Percentiles rank a stretch among this genome's conserved stretches.
phyloP scores from a whole-genome alignment of 371 early-diverging fungal genomes.

The Apophysomyces sp. region DNA sequence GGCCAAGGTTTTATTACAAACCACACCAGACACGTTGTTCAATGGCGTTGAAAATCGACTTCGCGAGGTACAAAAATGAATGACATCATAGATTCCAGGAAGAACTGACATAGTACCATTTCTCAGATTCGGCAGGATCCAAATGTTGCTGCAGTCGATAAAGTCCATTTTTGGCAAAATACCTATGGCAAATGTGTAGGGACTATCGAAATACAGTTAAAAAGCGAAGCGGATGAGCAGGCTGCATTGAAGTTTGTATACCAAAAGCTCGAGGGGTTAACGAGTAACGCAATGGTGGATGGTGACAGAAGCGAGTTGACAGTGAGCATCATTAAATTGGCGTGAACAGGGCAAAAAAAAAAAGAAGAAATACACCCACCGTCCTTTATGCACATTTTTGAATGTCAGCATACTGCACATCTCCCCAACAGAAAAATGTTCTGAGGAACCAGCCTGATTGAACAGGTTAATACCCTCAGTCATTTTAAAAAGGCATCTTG shows the following conservation, averaged over 20 bases:
- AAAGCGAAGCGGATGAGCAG: conserved; percentile 58
- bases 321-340: conserved; percentile 39
- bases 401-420: too few relatives aligned
- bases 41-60: conserved; percentile 39
- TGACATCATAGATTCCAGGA: background rate
- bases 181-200: conserved; percentile 61
- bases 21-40: conserved; percentile 34
- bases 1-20: conserved; percentile 42
- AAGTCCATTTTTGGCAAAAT: conserved; percentile 67
- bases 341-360: conserved; percentile 4
- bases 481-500: too few relatives aligned
- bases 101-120: background rate
- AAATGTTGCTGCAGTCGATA: conserved; percentile 43
- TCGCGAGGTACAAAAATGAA: conserved; percentile 27
- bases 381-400: background rate
- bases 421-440: too few relatives aligned
- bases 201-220: conserved; percentile 49
- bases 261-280: conserved; percentile 50
- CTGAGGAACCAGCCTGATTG: too few relatives aligned
- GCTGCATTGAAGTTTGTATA: conserved; percentile 48
- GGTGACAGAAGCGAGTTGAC: conserved; percentile 50
- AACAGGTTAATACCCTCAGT: too few relatives aligned
- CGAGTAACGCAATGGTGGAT: conserved; percentile 29
- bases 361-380: background rate
- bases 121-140: conserved; percentile 46